Conservation (phyloP, 352 stramenopile genomes). For the Pythium brachiatum region DNA sequence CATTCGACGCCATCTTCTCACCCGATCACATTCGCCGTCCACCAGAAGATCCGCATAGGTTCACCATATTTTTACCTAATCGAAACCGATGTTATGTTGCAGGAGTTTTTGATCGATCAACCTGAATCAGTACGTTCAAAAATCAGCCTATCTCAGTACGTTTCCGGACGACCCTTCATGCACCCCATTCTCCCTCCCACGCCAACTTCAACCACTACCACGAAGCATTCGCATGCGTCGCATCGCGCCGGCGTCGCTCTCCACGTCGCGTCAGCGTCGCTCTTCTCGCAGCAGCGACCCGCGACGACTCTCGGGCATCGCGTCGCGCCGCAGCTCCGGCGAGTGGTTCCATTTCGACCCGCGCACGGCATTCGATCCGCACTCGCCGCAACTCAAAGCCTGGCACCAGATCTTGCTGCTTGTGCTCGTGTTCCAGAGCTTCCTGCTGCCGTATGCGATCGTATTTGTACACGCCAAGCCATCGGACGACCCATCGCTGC, state of each 20-base stretch:
- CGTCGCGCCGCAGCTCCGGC: constrained; percentile 10
- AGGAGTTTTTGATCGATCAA: background rate
- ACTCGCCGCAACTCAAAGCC: constrained; percentile 38
- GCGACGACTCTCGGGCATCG: constrained; percentile 14
- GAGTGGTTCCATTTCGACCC: constrained; percentile 34
- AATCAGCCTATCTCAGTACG: background rate
- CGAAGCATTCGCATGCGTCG: background rate
- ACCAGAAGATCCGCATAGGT: background rate
- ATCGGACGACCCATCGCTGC: constrained; percentile 6
- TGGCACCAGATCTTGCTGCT: constrained; percentile 51
- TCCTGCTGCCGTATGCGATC: constrained; percentile 47
- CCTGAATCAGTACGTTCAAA: background rate
- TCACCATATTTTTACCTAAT: no score
- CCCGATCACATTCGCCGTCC: background rate
- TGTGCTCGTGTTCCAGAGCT: constrained; percentile 44
- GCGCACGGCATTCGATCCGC: constrained; percentile 49
- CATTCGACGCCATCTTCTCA: background rate
- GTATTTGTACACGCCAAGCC: constrained; percentile 16
- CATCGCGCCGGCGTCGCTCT: constrained; percentile 13
- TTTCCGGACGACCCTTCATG: background rate
- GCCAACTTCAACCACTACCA: constrained; percentile 2
- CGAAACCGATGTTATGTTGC: background rate
- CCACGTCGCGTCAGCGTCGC: constrained; percentile 18
- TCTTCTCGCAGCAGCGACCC: constrained; percentile 24
- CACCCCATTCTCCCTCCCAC: background rate